Evolutionary conservation across 805 yeast species (phyloP), one percentile per base, ranked within the genome.

Genomic region (Metschnikowia lochheadii): DNA sequence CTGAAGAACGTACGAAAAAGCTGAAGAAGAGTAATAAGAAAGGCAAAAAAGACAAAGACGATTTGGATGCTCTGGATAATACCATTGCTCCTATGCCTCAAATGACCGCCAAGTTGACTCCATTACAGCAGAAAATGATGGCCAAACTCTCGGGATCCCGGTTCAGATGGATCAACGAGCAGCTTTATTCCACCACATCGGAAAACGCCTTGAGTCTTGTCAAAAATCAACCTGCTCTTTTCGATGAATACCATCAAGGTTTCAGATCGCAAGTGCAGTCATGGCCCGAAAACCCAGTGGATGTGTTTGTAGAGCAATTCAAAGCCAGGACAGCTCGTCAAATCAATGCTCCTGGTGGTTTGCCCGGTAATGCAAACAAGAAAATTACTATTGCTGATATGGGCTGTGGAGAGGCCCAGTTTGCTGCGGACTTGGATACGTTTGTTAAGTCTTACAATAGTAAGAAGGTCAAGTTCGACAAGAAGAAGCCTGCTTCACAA

Each of bases 251-350:
- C 61, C 99, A 95, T 64, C 85, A 83, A 50, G 99, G 99, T 0
- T 94, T 94, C 76, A 78, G 96, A 59, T 85, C 91, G 13, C 99
- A 94, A 67, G 98, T 94, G 15, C 90, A 87, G 62, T 78, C 89
- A 18, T 94, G 99, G 99, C 99, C 99, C 2, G 97, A 92, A 69
- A 94, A 94, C 62, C 99, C 99, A 0, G 96, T 94, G n/a, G 86
- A 90, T 68, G 85, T 86, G 2, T 87, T 90, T 69, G 91, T 89
- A 1, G 73, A 80, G 8, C 88, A 86, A 60, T 77, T 94, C 49
- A 80, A 80, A 53, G 63, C 67, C 29, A 74, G 89, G 60, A 73
- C 83, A 1, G 65, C 74, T 11, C 85, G 78, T 61, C 83, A 85
- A n/a, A 82, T 90, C 4, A 89, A 86, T 66, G 96, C 97, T 0